Base-by-base conservation (phyloP, 106 monocot genomes). In the Chionographis japonica region DNA sequence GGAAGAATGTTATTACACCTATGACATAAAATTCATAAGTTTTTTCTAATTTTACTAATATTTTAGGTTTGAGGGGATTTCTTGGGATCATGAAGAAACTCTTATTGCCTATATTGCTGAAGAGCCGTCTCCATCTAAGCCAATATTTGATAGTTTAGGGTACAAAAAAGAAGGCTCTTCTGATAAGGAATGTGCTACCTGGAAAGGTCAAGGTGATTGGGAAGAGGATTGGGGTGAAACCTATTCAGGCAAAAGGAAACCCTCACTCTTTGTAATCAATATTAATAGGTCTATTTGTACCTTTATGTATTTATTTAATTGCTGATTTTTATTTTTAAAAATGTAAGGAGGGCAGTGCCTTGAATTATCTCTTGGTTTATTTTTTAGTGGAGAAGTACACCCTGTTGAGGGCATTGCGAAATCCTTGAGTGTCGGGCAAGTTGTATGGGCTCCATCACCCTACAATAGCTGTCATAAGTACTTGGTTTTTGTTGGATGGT, bases 211-310 rank as follows among this genome's bases (percentile, higher is more conserved):
- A 69, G 82, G 82, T 36, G 77, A 77, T 6, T 77, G 72, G 71
- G 82, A 82, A 62, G 82, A 82, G 38, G 40, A 82, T 37, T 82
- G 82, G 82, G 82, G 82, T 46, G 82, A 82, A 70, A 73, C 82
- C 11, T 82, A 82, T 54, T 50, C 73, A 40, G 72, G 63, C 53
- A 82, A 82, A 54, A 63, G 43, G 56, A 77, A 43, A 37, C 82
- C 77, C 40, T 35, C 68, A 62, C 71, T 82, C 3, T 82, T 77
- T 74, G 72, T 82, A 36, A 36, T 82, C 39, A 55, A 69, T 41
- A 72, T 56, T 13, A 61, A 68, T 41, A 82, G 73, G 82, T 77
- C 56, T 8, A 9, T 11, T 37, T 54, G 4, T 53, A 37, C 46
- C 42, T 65, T 3, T 49, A 38, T 7, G 7, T 38, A 37, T 39